Evolutionary conservation across 2,329 filamentous ascomycete genomes (phyloP), one percentile per base, ranked within the genome.

Genomic region (Pseudogymnoascus sp.): DNA sequence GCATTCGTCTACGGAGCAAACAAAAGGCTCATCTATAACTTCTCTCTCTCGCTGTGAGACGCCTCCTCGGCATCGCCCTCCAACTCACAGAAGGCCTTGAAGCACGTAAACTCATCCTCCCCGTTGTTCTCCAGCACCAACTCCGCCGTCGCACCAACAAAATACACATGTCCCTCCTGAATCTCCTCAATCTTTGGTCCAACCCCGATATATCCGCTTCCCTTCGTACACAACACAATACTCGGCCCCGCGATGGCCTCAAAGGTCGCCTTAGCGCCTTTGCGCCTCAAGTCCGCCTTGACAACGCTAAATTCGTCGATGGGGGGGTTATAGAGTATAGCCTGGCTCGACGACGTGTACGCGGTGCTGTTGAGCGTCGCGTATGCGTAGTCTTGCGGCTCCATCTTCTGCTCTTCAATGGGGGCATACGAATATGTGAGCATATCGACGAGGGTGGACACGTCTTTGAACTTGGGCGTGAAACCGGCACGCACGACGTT

Each of bases 391-490:
- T 94, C 89, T 14, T 80, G 81, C 0, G 94, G 91, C 4, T 81
- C 72, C 87, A 99, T 95, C 78, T 97, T 97, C 74, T 99, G 94
- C 75, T 96, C 87, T 63, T 89, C 87, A 66, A 97, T 97, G 2
- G 94, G 93, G 0, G 94, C 92, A 70, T 95, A 97, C 68, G 87
- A 90, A 78, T 99, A 99, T 0, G 94, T 99, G 66, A 99, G 78
- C 87, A 96, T 96, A 64, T 85, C 82, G 35, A 93, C 91, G 9
- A 99, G 80, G 0, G 91, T 97, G 60, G 86, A 77, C 20, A 97
- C 90, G 68, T 99, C 94, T 77, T 97, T 97, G 82, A 96, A 99
- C 74, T 99, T 99, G 61, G 94, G 94, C 0, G 94, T 99, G 75
- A 99, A 94, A 43, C 94, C 94, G 0, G 94, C 94, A 61, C 94